These are phyloP conservation scores for Penicillium capsulatum DNA, from an alignment of 2,329 filamentous ascomycete genomes.

Conservation along the genomic window DNA sequence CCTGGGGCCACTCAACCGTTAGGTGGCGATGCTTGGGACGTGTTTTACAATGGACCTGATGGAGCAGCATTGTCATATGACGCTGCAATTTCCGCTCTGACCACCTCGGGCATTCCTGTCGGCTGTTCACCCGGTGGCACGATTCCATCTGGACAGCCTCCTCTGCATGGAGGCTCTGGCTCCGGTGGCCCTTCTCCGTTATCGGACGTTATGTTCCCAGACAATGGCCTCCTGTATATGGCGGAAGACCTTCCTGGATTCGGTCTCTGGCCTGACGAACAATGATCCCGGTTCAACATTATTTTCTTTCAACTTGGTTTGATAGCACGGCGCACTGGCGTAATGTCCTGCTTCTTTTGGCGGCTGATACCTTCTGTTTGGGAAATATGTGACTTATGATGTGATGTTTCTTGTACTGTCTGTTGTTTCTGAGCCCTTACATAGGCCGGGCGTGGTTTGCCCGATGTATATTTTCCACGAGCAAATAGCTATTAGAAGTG, in stretches of 20 bases:
- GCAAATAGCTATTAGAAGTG: too few species aligned
- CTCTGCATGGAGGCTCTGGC: conserved; percentile 6
- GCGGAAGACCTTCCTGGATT: conserved; percentile 33
- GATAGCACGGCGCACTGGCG: conserved; percentile 4
- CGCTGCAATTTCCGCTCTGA: conserved; percentile 31
- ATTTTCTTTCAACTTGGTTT: neutral
- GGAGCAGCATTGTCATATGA: conserved; percentile 26
- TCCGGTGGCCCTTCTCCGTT: conserved; percentile 28
- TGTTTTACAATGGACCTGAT: conserved; percentile 22
- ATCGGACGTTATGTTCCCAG: conserved; percentile 31
- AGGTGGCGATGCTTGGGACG: conserved; percentile 29
- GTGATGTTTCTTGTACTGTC: too few species aligned
- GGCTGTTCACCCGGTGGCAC: conserved; percentile 31
- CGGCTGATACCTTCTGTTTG: neutral
- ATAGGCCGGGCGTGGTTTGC: too few species aligned
- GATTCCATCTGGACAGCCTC: conserved; percentile 17
- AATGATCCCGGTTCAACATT: neutral
- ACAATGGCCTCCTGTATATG: conserved; percentile 34
- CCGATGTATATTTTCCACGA: too few species aligned
- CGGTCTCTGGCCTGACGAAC: conserved; percentile 28
- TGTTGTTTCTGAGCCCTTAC: too few species aligned
- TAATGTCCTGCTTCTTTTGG: neutral
- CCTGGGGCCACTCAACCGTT: conserved; percentile 11
- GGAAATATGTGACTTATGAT: neutral
- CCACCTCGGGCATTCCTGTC: conserved; percentile 32